Base-by-base conservation (phyloP, 306 rosid species). In the Fragaria nilgerrensis region DNA sequence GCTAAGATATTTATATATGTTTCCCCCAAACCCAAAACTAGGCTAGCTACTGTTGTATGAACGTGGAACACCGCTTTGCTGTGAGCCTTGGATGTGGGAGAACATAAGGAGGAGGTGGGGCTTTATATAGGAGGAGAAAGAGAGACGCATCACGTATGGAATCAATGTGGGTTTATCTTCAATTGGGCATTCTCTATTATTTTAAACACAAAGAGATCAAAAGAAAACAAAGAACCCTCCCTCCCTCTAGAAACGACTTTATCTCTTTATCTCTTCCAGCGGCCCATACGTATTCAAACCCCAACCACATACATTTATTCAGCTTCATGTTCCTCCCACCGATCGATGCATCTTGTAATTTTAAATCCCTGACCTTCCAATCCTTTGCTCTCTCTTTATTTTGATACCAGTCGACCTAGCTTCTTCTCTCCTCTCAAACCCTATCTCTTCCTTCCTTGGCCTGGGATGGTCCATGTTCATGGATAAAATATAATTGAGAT, bases 151-250 rank as follows among this genome's bases (percentile, higher is more conserved):
- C 86, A 82, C 70, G 70, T 68, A 78, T 82, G 86, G 96, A 94
- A 94, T 90, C 90, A 79, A 80, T 87, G 85, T 83, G 87, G 70
- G 85, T 86, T 87, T 75, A 82, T 87, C 91, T 83, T 83, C 79
- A 76, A 90, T 86, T 84, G 76, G 76, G 75, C 75, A 78, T 79
- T 53, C 37, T 71, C 5, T 62, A 80, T 53, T 91, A 84, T 81
- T 94, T 84, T 85, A 84, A 61, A 77, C 76, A 34, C 15, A 37
- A 36, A 65, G 47, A 72, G 58, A 81, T 37, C 75, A 43, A 74
- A 68, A 83, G 82, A 67, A 85, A 78, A 75, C 66, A 89, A 44
- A 77, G 68, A 29, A 3, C n/a, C 66, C 61, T 61, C 14, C 32
- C 10, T 23, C 65, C n/a, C n/a, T 62, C 41, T 62, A 86, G 87